Percentiles rank a stretch among this genome's conserved stretches.
Evolutionary conservation across 257 asterid genomes (phyloP).

Genomic region (Perilla frutescens): DNA sequence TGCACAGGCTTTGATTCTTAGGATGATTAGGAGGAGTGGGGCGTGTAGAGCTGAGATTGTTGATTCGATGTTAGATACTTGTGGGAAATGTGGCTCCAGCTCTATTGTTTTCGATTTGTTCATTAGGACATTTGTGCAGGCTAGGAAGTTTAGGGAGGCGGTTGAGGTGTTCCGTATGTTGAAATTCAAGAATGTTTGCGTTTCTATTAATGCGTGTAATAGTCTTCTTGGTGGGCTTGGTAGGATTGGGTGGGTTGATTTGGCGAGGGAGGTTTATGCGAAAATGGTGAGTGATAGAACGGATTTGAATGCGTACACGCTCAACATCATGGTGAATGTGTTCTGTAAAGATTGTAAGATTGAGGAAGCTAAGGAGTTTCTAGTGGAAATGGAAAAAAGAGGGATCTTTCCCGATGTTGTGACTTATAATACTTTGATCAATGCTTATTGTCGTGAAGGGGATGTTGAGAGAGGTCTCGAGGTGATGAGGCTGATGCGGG

Average conservation of each 20-base stretch:
- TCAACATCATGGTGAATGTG: constrained; percentile 80
- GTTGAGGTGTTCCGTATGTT: constrained; percentile 63
- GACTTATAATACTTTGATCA: constrained; percentile 73
- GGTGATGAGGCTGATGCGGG: constrained; percentile 54
- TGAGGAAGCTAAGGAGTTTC: constrained; percentile 44
- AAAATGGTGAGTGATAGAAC: constrained; percentile 48
- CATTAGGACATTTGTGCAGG: constrained; percentile 78
- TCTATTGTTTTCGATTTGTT: constrained; percentile 61
- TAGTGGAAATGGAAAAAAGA: constrained; percentile 61
- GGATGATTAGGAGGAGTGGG: constrained; percentile 76
- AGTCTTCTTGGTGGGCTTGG: constrained; percentile 79
- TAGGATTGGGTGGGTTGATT: constrained; percentile 75
- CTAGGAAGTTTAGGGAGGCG: constrained; percentile 83
- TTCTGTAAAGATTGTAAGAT: constrained; percentile 67
- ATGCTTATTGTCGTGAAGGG: constrained; percentile 60
- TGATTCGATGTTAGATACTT: constrained; percentile 56
- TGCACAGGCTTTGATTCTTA: constrained; percentile 72
- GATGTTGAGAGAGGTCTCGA: constrained; percentile 50
- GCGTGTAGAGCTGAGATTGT: constrained; percentile 62
- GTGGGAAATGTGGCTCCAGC: constrained; percentile 50
- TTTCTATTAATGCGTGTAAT: constrained; percentile 75
- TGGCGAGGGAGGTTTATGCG: constrained; percentile 63
- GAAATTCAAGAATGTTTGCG: constrained; percentile 43
- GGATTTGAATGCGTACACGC: constrained; percentile 68
- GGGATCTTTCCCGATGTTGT: constrained; percentile 68